Evolutionary conservation across 1,139 yeast species (phyloP).

Genomic region (Yamadazyma epiphylla): DNA sequence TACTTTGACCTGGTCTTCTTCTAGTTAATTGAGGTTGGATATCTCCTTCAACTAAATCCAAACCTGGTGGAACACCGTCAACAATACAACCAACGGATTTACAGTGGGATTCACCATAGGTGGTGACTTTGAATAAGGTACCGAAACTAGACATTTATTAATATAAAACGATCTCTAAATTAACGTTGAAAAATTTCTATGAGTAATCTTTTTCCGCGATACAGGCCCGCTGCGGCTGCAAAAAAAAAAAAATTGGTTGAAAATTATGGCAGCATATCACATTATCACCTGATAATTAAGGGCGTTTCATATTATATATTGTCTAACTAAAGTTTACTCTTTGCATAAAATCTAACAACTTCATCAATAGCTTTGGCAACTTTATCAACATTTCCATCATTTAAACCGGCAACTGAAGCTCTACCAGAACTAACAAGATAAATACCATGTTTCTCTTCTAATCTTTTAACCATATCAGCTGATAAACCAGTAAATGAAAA

Average conservation of each 20-base stretch:
- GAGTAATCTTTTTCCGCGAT: conserved; percentile 2
- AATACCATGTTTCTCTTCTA: conserved; percentile 76
- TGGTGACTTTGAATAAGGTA: conserved; percentile 63
- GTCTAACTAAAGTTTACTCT: conserved; percentile 26
- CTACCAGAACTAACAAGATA: conserved; percentile 82
- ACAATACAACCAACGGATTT: conserved; percentile 98
- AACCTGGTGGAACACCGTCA: conserved; percentile 97
- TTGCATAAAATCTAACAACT: conserved; percentile 50
- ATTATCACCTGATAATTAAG: neutral
- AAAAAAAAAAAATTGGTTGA: neutral
- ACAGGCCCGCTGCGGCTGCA: neutral
- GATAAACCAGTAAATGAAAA: conserved; percentile 89
- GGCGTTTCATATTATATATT: conserved; percentile 1
- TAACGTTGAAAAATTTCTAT: conserved; percentile 2
- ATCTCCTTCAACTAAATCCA: conserved; percentile 78
- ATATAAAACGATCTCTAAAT: neutral
- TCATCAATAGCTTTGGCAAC: conserved; percentile 84
- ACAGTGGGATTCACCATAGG: conserved; percentile 98
- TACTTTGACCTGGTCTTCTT: conserved; percentile 96
- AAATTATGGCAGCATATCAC: conserved; percentile 1
- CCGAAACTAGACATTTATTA: conserved; percentile 42
- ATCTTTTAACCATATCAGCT: conserved; percentile 73
- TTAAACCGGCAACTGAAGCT: conserved; percentile 92
- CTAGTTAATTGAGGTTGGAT: conserved; percentile 94
- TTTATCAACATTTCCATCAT: conserved; percentile 69